Evolutionary conservation across 371 early-diverging fungal genomes (phyloP).

Genomic region (Apophysomyces elegans): DNA sequence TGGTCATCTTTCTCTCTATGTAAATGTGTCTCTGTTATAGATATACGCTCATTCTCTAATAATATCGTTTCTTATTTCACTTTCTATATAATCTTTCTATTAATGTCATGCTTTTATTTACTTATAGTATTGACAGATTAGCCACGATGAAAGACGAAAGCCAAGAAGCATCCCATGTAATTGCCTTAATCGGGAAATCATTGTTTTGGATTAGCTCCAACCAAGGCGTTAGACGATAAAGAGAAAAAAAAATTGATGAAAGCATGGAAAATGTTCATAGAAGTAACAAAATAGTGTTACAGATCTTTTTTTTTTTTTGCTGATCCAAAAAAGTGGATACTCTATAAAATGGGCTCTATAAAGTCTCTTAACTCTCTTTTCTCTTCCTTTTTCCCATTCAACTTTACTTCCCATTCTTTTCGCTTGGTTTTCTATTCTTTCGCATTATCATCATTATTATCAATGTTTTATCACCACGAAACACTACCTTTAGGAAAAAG

Average conservation of each 20-base stretch:
- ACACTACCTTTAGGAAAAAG: conserved; percentile 1
- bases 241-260: neutral
- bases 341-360: conserved; percentile 1
- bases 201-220: conserved; percentile 9
- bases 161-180: conserved; percentile 10
- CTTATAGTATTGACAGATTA: conserved; percentile 7
- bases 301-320: conserved; percentile 2
- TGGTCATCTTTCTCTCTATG: no score
- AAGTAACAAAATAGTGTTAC: conserved; percentile 10
- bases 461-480: conserved; percentile 7
- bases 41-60: neutral
- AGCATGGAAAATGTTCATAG: conserved; percentile 9
- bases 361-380: neutral
- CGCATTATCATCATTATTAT: neutral
- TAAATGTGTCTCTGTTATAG: neutral
- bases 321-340: neutral
- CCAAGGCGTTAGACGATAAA: neutral
- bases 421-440: neutral
- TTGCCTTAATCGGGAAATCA: conserved; percentile 8
- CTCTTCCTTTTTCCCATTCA: neutral
- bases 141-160: conserved; percentile 9
- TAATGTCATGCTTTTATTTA: conserved; percentile 8
- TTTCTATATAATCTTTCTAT: neutral
- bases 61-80: neutral
- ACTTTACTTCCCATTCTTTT: neutral